Base-by-base conservation (phyloP, 495 filamentous ascomycete genomes). In the Aspergillus egyptiacus region DNA sequence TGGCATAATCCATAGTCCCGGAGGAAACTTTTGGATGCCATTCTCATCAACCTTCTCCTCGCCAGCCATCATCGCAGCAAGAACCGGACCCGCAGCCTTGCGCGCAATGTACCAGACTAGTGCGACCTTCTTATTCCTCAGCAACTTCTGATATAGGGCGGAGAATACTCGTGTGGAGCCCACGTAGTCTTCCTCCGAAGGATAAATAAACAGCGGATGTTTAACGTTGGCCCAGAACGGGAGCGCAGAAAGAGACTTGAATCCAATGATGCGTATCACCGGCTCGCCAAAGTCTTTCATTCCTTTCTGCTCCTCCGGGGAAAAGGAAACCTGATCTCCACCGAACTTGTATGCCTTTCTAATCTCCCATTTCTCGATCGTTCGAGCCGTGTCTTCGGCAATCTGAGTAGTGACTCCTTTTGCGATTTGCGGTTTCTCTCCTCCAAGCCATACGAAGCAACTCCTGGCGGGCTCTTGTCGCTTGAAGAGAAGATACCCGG, bases 311-410 rank as follows among this genome's bases (percentile, higher is more conserved):
- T 97, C 93, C 25, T 96, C 90, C 2, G 78, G 72, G 2, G 81
- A 84, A 66, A 99, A 99, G 15, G 83, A 69, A 34, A 99, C 80
- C 42, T 90, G 86, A 54, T 95, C 88, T 15, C 87, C 89, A 24
- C 91, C 94, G 55, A 96, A 97, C 57, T 91, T 95, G 71, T 91
- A 99, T 0, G 91, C 94, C 59, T 95, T 96, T 45, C 84, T 82
- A 28, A 96, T 79, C 50, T 96, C 88, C 7, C 65, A 64, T 56
- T 91, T 91, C 46, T 95, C 87, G 2, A 96, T 80, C 0, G 77
- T 75, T 27, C 82, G 74, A 3, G 81, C 79, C 1, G 82, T 87
- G 51, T 91, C 85, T 18, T 86, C 87, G 14, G 87, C 83, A 32
- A 88, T 71, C 41, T 82, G 78, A 1, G 80, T 80, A 0, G 89